phyloP scores from a whole-genome alignment of 306 rosid genomes.

The Prinsepia uniflora region DNA sequence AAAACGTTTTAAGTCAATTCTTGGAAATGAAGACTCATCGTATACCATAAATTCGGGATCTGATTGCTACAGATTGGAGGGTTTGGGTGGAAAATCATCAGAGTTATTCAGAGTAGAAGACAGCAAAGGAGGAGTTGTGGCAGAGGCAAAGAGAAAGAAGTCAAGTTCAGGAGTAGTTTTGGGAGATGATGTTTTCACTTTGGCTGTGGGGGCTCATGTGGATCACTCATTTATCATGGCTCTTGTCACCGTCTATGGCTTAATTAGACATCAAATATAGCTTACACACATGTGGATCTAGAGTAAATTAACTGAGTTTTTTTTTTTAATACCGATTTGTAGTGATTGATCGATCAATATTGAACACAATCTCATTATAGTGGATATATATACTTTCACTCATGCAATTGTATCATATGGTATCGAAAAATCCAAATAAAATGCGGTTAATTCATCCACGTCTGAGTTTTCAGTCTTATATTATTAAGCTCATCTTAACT shows the following conservation, averaged over 20 bases:
- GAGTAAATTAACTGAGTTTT: no score
- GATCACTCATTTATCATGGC: constrained; percentile 46
- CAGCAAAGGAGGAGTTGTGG: constrained; percentile 25
- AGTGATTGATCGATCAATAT: no score
- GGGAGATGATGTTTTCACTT: constrained; percentile 45
- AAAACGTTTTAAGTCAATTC: constrained; percentile 15
- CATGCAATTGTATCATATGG: no score
- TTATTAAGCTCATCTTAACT: no score
- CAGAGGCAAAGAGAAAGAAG: constrained; percentile 29
- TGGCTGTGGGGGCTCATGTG: constrained; percentile 30
- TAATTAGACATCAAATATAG: constrained; percentile 30
- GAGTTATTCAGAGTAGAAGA: constrained; percentile 19
- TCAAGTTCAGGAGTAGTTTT: constrained; percentile 24
- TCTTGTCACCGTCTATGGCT: constrained; percentile 35
- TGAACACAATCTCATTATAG: no score
- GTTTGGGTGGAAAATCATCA: constrained; percentile 25
- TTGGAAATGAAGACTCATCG: constrained; percentile 4
- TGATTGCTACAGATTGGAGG: constrained; percentile 27
- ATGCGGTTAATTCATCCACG: no score
- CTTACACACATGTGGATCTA: neutral
- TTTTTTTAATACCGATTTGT: no score
- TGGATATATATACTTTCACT: no score
- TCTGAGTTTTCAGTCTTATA: no score
- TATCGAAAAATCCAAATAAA: no score
- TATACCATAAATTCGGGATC: constrained; percentile 11